Conservation (phyloP, 106 monocot genomes). For the Platanthera zijinensis region DNA sequence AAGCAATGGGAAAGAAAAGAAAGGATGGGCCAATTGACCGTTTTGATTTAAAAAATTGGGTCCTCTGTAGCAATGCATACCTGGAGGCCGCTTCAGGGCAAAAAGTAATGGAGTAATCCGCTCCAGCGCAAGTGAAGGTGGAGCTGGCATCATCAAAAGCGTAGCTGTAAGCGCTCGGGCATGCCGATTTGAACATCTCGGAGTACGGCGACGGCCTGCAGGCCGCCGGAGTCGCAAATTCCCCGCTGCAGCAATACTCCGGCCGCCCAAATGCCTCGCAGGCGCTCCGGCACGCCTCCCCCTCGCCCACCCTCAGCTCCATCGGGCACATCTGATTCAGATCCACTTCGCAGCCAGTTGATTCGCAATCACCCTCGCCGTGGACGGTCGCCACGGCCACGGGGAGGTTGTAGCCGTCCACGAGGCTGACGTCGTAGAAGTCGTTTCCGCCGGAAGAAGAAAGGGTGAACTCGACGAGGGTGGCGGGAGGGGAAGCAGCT, state of each 20-base stretch:
- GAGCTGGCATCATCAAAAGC: constrained; percentile 19
- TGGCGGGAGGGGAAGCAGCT: constrained; percentile 58
- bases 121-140: constrained; percentile 18
- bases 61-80: not conserved
- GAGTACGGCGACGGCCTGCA: constrained; percentile 21
- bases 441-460: constrained; percentile 15
- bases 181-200: constrained; percentile 13
- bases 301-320: constrained; percentile 35
- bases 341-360: constrained; percentile 35
- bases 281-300: constrained; percentile 16
- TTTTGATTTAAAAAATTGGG: not conserved
- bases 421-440: constrained; percentile 83
- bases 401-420: constrained; percentile 80
- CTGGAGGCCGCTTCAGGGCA: constrained; percentile 7
- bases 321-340: constrained; percentile 44
- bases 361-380: constrained; percentile 15
- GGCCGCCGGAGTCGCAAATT: constrained; percentile 11
- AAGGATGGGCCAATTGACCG: too few relatives aligned
- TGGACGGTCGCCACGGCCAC: constrained; percentile 26
- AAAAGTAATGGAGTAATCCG: constrained; percentile 21
- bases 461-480: constrained; percentile 67
- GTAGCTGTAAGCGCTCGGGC: constrained; percentile 20
- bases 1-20: too few relatives aligned
- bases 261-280: constrained; percentile 30
- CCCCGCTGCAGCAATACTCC: constrained; percentile 32